Evolutionary conservation across 2,329 filamentous ascomycete genomes (phyloP).

Genomic region (Diplodia corticola): DNA sequence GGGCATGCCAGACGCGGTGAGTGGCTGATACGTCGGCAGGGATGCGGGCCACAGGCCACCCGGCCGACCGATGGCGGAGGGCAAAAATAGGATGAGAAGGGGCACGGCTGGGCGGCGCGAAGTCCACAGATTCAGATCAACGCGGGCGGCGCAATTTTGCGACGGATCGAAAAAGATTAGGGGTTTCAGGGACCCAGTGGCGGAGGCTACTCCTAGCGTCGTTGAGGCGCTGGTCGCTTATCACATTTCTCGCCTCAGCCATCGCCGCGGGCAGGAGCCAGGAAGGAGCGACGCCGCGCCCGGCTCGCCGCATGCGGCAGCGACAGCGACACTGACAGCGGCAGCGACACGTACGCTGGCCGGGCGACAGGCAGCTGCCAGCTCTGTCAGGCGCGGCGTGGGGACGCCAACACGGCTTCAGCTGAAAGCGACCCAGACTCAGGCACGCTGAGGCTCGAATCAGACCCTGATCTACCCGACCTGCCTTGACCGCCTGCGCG

Average conservation of each 20-base stretch:
- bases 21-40: not conserved
- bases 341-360: not conserved
- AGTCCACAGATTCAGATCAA: not conserved
- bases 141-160: not conserved
- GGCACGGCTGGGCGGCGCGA: not conserved
- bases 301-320: not conserved
- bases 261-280: not conserved
- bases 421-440: not conserved
- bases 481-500: constrained; percentile 4
- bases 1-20: not conserved
- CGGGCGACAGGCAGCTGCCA: too few relatives aligned
- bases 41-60: not conserved
- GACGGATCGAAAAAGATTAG: not conserved
- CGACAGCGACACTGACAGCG: too few relatives aligned
- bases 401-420: not conserved
- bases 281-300: not conserved
- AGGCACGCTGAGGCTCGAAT: constrained; percentile 12
- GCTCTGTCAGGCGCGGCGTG: too few relatives aligned
- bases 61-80: not conserved
- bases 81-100: not conserved
- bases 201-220: not conserved
- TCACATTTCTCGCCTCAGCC: not conserved
- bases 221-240: not conserved
- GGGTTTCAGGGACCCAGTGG: constrained; percentile 3
- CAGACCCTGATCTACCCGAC: constrained; percentile 20